Evolutionary conservation across 1,284 basidiomycete genomes (phyloP), one percentile per base, ranked within the genome.

Genomic region (Pyrrhoderma lamaoense): DNA sequence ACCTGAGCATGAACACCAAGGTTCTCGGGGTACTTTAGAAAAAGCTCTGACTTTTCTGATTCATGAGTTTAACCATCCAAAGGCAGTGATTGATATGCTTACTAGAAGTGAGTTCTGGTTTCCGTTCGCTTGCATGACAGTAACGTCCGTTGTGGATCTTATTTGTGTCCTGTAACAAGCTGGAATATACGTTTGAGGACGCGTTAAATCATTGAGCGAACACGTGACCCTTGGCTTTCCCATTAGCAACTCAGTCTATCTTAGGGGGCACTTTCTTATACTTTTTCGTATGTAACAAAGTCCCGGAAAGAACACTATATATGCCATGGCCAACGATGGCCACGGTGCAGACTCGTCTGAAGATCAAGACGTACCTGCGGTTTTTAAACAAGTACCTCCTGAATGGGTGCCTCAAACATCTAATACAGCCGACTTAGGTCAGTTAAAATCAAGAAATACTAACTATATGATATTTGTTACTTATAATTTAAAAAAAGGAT

Each of bases 351-450:
- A 31, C 27, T 31, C 27, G 5, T 11, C 11, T 31, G 27, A 38
- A 7, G 55, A 51, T 25, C 47, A 44, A 11, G 65, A 66, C 7
- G 61, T 66, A n/a, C 70, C 77, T 23, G 72, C 75, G 4, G 65
- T 82, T 35, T 85, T 86, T 64, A 74, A 84, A 59, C 76, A 76
- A n/a, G 73, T 72, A 47, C 87, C 85, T 37, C 83, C 86, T 1
- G 63, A 66, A 55, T 89, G 85, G 85, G 71, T 89, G 11, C 84
- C 81, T 1, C 76, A 75, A 54, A 68, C 76, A 1, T 85, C 88
- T 64, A 64, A 62, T 8, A 70, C 75, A 25, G 83, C 81, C 22
- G 86, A 89, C 62, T 67, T 89, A 43, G 87, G 87, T 80, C 54
- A 56, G 70, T 53, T 22, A 55, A 37, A 13, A 18, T 16, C 37